Evolutionary conservation across 805 yeast genomes (phyloP), one percentile per base, ranked within the genome.

Genomic region (Ogataea paradorogensis): DNA sequence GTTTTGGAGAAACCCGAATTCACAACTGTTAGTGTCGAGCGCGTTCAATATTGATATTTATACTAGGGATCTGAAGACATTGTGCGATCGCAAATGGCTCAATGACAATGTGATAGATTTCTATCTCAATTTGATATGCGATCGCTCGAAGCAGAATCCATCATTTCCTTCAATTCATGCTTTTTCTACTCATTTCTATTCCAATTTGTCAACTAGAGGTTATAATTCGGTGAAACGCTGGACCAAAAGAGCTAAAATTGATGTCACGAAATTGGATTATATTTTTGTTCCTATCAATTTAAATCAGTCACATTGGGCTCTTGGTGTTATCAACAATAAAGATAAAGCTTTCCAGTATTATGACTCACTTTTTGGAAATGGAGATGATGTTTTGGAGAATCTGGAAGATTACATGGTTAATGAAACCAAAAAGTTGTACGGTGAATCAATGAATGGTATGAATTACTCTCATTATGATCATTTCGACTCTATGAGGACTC

Each of bases 51-150:
- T 90, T 30, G 91, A 84, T 35, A 73, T 90, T 2, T 63, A 65
- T 4, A 73, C 74, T 0, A 64, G 76, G 24, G 99, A 93, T 58
- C 61, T 91, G 40, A 69, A 72, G 31, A 88, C 96, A 0, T 66
- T 93, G 24, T 63, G 72, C 7, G 84, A 82, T 38, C 70, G 82
- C 5, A 64, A 72, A 27, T 93, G 99, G 99, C 71, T 93, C 22
- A 93, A 93, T 58, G 99, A 93, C 61, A 85, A 82, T 30, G 73
- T 93, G 4, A 90, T 93, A 43, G 98, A 93, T 56, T 82, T 80
- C 51, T 91, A 83, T 58, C 67, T 90, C 53, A 68, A 70, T 30
- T 51, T 82, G 50, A 63, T 82, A 6, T 67, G 76, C 3, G 70
- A 70, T 4, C 56, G 75, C 16, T 55, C 70, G 9, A 39, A 45